These are phyloP conservation scores for Brassica balearica DNA, from an alignment of 441 rosid species.

Conservation along the genomic window DNA sequence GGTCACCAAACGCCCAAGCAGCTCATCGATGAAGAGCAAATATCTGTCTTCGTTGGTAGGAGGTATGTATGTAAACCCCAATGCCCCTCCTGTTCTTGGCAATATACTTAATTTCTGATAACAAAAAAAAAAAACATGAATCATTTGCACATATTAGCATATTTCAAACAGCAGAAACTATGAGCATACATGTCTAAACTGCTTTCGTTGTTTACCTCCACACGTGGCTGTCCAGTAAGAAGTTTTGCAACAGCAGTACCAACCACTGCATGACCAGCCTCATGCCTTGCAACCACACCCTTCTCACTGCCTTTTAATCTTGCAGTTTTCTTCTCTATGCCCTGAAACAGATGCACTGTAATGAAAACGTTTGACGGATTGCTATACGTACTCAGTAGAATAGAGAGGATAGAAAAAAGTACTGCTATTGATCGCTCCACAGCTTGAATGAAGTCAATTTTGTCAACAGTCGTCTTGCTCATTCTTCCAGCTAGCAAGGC, in stretches of 20 bases:
- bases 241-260: constrained; percentile 96
- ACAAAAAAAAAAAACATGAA: constrained; percentile 14
- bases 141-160: constrained; percentile 6
- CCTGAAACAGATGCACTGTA: constrained; percentile 52
- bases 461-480: constrained; percentile 78
- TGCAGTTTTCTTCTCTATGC: constrained; percentile 97
- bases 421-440: constrained; percentile 97
- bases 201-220: constrained; percentile 63
- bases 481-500: constrained; percentile 96
- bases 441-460: constrained; percentile 89
- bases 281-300: constrained; percentile 98
- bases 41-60: constrained; percentile 90
- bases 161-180: neutral
- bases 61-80: constrained; percentile 90
- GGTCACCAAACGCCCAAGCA: constrained; percentile 95
- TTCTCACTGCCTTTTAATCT: constrained; percentile 88
- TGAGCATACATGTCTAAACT: constrained; percentile 11
- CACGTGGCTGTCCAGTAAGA: constrained; percentile 92
- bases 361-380: neutral
- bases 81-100: constrained; percentile 97
- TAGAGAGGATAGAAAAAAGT: constrained; percentile 40
- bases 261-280: constrained; percentile 99
- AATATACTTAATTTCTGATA: constrained; percentile 92
- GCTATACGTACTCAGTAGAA: constrained; percentile 1
- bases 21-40: constrained; percentile 92